Percentiles rank a stretch among this genome's conserved stretches.
These are phyloP conservation scores for Aspergillus asperescens DNA, from an alignment of 495 filamentous ascomycete genomes.

Conservation along the genomic window DNA sequence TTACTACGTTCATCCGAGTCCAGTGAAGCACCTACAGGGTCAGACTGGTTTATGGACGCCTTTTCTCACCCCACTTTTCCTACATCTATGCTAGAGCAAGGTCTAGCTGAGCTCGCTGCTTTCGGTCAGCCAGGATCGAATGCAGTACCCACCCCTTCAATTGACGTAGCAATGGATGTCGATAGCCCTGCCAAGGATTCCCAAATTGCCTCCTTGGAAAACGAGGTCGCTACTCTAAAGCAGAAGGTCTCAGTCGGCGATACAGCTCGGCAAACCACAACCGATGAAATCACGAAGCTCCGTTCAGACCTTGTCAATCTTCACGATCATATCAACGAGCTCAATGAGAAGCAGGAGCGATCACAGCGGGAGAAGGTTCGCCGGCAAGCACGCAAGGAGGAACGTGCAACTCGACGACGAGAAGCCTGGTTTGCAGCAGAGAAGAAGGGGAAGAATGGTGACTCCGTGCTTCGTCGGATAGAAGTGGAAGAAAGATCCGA, in stretches of 20 bases:
- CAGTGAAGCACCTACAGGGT: not conserved
- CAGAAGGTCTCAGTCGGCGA: conserved; percentile 38
- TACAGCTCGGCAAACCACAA: conserved; percentile 32
- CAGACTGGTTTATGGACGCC: conserved; percentile 42
- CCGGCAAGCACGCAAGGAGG: conserved; percentile 40
- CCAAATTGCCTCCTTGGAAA: conserved; percentile 33
- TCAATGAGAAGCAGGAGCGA: conserved; percentile 38
- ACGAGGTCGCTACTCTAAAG: conserved; percentile 34
- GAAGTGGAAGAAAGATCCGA: conserved; percentile 31
- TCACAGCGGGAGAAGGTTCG: conserved; percentile 32
- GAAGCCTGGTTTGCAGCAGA: conserved; percentile 46
- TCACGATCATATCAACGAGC: conserved; percentile 40
- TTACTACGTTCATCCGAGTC: conserved; percentile 32
- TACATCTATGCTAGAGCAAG: conserved; percentile 48
- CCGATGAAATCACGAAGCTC: conserved; percentile 36
- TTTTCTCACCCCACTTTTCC: conserved; percentile 52
- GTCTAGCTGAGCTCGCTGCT: conserved; percentile 47
- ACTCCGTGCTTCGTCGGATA: conserved; percentile 34
- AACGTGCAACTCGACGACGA: conserved; percentile 33
- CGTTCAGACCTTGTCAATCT: conserved; percentile 34
- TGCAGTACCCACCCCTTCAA: conserved; percentile 11
- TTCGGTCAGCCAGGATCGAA: conserved; percentile 25
- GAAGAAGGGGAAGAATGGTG: conserved; percentile 43
- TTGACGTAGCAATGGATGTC: conserved; percentile 12
- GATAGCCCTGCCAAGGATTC: conserved; percentile 24